Conservation (phyloP, 202 grass and related monocot genomes). For the Dendrocalamus latiflorus region DNA sequence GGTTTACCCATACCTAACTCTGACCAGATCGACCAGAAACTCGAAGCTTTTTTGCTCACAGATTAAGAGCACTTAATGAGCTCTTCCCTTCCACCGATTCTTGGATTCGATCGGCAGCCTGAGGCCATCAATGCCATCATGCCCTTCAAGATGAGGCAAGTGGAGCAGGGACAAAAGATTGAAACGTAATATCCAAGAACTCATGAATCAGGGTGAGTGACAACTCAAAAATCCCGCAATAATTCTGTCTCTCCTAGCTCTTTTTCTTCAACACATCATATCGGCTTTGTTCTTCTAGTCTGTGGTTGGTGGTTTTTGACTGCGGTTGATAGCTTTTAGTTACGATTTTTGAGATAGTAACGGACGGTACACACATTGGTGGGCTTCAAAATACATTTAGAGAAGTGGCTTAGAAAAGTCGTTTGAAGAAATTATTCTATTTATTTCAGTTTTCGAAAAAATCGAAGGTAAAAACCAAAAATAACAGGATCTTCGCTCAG, state of each 20-base stretch:
- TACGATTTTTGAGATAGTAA: too few species aligned
- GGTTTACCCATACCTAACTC: neutral
- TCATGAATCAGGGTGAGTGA: conserved; percentile 7
- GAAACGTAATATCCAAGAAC: conserved; percentile 30
- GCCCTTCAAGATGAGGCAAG: conserved; percentile 21
- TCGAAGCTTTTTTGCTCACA: neutral
- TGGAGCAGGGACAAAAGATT: neutral
- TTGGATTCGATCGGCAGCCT: neutral
- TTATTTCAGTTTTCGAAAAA: too few species aligned
- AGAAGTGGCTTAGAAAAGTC: too few species aligned
- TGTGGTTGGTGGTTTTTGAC: too few species aligned
- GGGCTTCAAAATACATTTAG: too few species aligned
- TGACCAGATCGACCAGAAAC: neutral
- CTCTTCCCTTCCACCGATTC: neutral
- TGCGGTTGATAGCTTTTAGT: too few species aligned
- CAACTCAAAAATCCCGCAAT: neutral
- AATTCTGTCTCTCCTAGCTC: conserved; percentile 8
- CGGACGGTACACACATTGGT: too few species aligned
- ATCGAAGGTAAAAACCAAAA: too few species aligned
- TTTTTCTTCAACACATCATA: neutral
- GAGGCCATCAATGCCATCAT: conserved; percentile 11
- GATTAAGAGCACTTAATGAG: neutral
- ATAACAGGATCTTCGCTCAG: too few species aligned
- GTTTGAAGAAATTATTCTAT: too few species aligned
- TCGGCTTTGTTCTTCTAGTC: too few species aligned